phyloP scores from a whole-genome alignment of 345 rosid genomes.

The Linum trigynum region DNA sequence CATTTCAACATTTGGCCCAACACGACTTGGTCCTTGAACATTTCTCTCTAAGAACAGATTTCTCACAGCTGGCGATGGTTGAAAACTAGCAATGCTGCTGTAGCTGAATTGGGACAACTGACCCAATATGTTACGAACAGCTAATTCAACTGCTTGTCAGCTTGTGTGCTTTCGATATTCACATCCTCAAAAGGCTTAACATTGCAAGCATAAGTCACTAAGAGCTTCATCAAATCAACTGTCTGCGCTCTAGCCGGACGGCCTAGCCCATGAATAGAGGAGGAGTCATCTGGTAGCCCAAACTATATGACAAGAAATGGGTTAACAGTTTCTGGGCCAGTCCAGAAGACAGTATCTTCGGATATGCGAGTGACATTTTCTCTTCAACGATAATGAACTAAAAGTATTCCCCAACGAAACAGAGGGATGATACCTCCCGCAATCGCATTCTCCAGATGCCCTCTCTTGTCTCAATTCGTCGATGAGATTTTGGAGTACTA shows the following conservation, averaged over 20 bases:
- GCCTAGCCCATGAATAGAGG: too few relatives aligned
- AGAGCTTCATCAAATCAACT: slow-evolving; percentile 66
- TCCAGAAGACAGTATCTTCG: too few relatives aligned
- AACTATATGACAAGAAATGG: too few relatives aligned
- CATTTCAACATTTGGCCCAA: slow-evolving; percentile 41
- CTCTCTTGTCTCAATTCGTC: too few relatives aligned
- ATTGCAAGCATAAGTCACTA: slow-evolving; percentile 57
- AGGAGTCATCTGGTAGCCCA: too few relatives aligned
- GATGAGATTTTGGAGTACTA: too few relatives aligned
- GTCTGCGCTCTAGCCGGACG: slow-evolving; percentile 31
- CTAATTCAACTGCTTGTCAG: slow-evolving; percentile 40
- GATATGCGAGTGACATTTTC: too few relatives aligned
- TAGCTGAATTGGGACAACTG: slow-evolving; percentile 45
- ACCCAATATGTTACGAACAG: slow-evolving; percentile 49
- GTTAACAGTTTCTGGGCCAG: too few relatives aligned
- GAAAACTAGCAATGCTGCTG: slow-evolving; percentile 15
- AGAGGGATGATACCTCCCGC: too few relatives aligned
- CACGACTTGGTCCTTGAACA: slow-evolving; percentile 32
- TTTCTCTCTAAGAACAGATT: slow-evolving; percentile 32
- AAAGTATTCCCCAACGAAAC: too few relatives aligned
- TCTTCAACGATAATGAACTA: too few relatives aligned
- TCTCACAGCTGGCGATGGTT: slow-evolving; percentile 23
- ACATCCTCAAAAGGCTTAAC: slow-evolving; percentile 22
- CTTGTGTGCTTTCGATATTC: slow-evolving; percentile 25
- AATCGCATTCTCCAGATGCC: too few relatives aligned